These are phyloP conservation scores for Penicillium sp. DNA, from an alignment of 2,329 filamentous ascomycete species.

Conservation along the genomic window DNA sequence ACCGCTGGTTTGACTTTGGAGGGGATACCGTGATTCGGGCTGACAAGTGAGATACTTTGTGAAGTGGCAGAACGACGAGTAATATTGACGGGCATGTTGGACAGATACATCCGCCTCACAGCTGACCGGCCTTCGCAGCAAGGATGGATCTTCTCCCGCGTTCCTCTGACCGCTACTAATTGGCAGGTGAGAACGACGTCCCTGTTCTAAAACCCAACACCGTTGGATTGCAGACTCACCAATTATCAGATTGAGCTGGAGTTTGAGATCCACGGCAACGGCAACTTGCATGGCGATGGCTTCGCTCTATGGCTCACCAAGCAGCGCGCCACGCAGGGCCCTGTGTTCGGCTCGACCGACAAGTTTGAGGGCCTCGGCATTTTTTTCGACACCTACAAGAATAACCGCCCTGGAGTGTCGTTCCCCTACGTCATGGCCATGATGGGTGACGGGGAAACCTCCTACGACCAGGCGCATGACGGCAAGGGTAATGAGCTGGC, in stretches of 20 bases:
- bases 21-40: conserved; percentile 83
- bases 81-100: not conserved
- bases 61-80: not conserved
- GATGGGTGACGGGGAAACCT: conserved; percentile 84
- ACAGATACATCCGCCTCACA: conserved; percentile 85
- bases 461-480: conserved; percentile 90
- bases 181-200: conserved; percentile 72
- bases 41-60: conserved; percentile 50
- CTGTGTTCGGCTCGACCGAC: conserved; percentile 85
- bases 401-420: conserved; percentile 90
- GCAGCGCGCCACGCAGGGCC: conserved; percentile 73
- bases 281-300: conserved; percentile 90
- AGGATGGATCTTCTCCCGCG: conserved; percentile 90
- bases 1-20: conserved; percentile 98
- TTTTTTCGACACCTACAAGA: conserved; percentile 99
- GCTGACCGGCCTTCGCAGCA: conserved; percentile 85
- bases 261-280: conserved; percentile 86
- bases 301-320: conserved; percentile 98
- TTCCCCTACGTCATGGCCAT: conserved; percentile 99
- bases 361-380: conserved; percentile 90
- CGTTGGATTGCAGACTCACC: too few species aligned
- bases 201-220: conserved; percentile 1
- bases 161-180: conserved; percentile 94
- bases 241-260: conserved; percentile 72
- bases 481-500: conserved; percentile 91